These are phyloP conservation scores for Alternaria sp. DNA, from an alignment of 2,329 filamentous ascomycete genomes.

Conservation along the genomic window DNA sequence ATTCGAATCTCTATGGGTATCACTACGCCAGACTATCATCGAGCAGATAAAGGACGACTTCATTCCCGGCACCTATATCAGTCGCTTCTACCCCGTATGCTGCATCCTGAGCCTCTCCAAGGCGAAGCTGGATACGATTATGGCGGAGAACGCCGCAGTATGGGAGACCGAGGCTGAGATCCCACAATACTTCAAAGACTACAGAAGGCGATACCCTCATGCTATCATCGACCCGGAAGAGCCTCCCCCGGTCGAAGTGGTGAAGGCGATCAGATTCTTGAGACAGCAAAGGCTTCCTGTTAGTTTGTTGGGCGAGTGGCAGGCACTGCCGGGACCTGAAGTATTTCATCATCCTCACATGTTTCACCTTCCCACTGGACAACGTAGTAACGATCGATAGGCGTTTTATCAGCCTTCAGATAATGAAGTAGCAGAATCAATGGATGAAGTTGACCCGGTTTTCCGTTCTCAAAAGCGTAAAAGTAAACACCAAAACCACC, in stretches of 20 bases:
- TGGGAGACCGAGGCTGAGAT: conserved; percentile 12
- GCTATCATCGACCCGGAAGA: conserved; percentile 24
- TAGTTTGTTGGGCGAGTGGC: conserved; percentile 22
- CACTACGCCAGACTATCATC: conserved; percentile 30
- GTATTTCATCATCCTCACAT: conserved; percentile 8
- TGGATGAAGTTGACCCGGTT: neutral
- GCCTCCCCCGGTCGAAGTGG: conserved; percentile 13
- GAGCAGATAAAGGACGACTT: conserved; percentile 19
- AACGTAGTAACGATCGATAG: conserved; percentile 6
- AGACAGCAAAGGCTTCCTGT: conserved; percentile 24
- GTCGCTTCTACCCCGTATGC: conserved; percentile 11
- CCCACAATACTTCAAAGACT: conserved; percentile 10
- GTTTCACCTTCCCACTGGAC: neutral
- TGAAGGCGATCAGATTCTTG: conserved; percentile 23
- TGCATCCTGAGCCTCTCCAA: conserved; percentile 17
- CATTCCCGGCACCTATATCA: neutral
- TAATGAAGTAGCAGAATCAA: neutral
- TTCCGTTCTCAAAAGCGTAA: neutral
- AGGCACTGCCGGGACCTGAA: conserved; percentile 12
- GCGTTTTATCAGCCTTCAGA: neutral
- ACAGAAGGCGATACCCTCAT: conserved; percentile 11
- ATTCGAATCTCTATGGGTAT: conserved; percentile 21
- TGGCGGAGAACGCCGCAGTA: conserved; percentile 11
- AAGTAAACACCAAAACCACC: neutral
- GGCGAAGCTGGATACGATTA: conserved; percentile 5